Conservation (phyloP, 768 basidiomycete species). For the Tylopilus intermedius region DNA sequence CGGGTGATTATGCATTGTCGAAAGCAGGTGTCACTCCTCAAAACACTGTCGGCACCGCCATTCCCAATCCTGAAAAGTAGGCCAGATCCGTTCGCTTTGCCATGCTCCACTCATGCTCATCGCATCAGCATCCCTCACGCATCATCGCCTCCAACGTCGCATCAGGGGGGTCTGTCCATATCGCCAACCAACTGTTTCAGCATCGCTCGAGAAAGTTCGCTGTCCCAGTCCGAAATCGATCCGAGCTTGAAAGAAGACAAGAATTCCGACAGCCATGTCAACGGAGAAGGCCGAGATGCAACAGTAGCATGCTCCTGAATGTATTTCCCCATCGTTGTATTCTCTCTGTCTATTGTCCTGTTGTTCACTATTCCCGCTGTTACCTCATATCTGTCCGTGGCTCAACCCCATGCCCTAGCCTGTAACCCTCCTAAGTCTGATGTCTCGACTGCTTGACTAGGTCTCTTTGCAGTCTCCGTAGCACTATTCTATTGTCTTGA, state of each 20-base stretch:
- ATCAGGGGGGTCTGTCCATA: conserved; percentile 55
- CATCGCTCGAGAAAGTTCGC: conserved; percentile 57
- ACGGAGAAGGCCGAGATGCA: conserved; percentile 10
- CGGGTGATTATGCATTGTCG: conserved; percentile 95
- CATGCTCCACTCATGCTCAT: neutral
- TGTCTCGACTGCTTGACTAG: conserved; percentile 13
- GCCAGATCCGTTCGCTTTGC: conserved; percentile 25
- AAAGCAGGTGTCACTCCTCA: conserved; percentile 92
- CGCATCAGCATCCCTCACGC: conserved; percentile 80
- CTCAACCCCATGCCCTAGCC: conserved; percentile 12
- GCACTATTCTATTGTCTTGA: conserved; percentile 21
- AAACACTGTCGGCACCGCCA: conserved; percentile 87
- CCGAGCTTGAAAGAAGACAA: conserved; percentile 16
- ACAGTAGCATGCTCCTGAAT: conserved; percentile 10
- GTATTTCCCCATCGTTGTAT: neutral
- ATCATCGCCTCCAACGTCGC: conserved; percentile 57
- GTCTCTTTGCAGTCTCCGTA: conserved; percentile 15
- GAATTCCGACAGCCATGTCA: conserved; percentile 5
- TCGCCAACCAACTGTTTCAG: conserved; percentile 71
- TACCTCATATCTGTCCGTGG: conserved; percentile 21
- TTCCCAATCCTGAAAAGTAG: conserved; percentile 96
- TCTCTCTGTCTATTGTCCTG: conserved; percentile 3
- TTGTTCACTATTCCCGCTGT: conserved; percentile 20
- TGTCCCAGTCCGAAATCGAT: conserved; percentile 30
- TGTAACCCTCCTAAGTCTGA: conserved; percentile 9